Base-by-base conservation (phyloP, 192 early-diverging fungal genomes). In the Pilobolus umbonatus region DNA sequence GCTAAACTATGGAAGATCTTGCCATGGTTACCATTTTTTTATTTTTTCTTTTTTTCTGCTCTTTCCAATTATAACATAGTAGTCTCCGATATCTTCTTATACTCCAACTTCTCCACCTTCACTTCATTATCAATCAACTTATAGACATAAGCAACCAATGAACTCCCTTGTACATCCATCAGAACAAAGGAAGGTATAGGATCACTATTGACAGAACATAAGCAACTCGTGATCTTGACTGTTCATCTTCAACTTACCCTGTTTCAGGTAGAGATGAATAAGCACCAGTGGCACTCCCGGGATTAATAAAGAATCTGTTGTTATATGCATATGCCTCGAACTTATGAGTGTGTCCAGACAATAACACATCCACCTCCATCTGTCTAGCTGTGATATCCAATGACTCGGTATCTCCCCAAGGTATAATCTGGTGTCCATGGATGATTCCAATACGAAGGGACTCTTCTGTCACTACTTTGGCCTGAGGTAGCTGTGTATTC, bases 221-320 rank as follows among this genome's bases (percentile, higher is more conserved):
- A 52, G 12, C 31, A 21, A 28, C 14, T 15, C n/a, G n/a, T n/a
- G n/a, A n/a, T n/a, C n/a, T n/a, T 12, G 35, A 56, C 14, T 17
- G 39, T 30, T 49, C 4, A 55, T 38, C 38, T 54, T 19, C n/a
- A 24, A 74, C 56, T 61, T 62, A 69, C 63, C 19, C 28, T 30
- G 29, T 48, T 2, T 36, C 65, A 42, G 61, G 57, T 38, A 48
- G 39, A 48, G 57, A 46, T 30, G 60, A 56, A 58, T 82, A 94
- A 1, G 90, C 91, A 24, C 95, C 96, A 0, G 96, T 98, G 14
- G 94, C 90, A 31, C 86, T 91, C n/a, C 96, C 96, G 1, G 96
- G 96, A 67, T 97, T 93, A 29, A 96, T 81, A 69, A 91, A 98
- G 59, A 95, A 94, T 64, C 88, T 76, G 12, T 93, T 93, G 30